These are phyloP conservation scores for Geranium brycei DNA, from an alignment of 345 rosid species.

Conservation along the genomic window DNA sequence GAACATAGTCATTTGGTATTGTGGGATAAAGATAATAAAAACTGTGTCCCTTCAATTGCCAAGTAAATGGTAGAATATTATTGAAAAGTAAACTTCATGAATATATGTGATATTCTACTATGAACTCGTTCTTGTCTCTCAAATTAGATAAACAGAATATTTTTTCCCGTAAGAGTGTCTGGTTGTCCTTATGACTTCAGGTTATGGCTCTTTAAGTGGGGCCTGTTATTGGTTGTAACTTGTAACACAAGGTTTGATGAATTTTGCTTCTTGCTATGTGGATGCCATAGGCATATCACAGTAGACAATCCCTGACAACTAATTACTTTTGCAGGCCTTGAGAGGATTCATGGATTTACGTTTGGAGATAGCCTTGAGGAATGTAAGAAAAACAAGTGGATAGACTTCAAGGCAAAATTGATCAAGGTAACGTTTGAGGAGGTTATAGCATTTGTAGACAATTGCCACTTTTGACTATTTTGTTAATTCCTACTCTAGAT, in stretches of 20 bases:
- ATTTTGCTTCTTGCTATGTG: not conserved
- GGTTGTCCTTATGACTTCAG: not conserved
- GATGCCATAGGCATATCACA: not conserved
- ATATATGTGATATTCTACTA: not conserved
- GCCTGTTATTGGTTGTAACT: not conserved
- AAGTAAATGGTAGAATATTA: not conserved
- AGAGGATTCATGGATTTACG: constrained; percentile 88
- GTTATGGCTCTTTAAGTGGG: not conserved
- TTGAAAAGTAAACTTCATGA: not conserved
- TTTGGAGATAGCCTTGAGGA: constrained; percentile 87
- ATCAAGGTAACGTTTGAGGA: constrained; percentile 35
- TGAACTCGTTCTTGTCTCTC: not conserved
- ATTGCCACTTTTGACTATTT: no score
- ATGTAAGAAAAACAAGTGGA: constrained; percentile 53
- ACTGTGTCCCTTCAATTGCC: not conserved
- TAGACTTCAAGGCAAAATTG: constrained; percentile 50
- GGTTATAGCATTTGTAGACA: no score
- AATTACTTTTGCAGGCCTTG: constrained; percentile 48
- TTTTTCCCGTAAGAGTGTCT: not conserved
- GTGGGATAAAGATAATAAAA: not conserved
- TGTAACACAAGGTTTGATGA: not conserved
- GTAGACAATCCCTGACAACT: not conserved
- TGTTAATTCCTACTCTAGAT: no score
- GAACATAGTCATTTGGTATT: not conserved
- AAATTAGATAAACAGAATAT: not conserved